Conservation (phyloP, 441 rosid species). For the Gossypium armourianum region DNA sequence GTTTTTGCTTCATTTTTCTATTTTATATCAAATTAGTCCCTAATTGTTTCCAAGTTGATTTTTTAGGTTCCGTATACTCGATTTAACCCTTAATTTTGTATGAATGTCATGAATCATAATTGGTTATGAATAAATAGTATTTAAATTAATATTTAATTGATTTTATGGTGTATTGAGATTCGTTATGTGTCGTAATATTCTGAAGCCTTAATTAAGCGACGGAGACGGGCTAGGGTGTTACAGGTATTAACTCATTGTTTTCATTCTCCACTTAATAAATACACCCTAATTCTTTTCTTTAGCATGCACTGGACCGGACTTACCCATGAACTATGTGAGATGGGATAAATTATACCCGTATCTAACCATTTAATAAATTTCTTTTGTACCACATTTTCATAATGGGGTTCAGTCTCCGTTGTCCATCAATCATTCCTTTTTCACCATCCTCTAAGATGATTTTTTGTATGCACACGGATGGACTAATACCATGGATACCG, state of each 20-base stretch:
- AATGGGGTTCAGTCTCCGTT: neutral
- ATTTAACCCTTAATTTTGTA: neutral
- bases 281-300: too few species aligned
- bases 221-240: neutral
- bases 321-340: too few species aligned
- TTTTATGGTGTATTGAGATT: neutral
- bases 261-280: too few species aligned
- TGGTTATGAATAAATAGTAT: neutral
- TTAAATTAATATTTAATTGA: too few species aligned
- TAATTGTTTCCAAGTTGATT: neutral
- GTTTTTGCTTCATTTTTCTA: too few species aligned
- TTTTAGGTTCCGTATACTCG: neutral
- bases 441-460: neutral
- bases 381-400: neutral
- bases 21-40: too few species aligned
- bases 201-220: neutral
- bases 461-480: neutral
- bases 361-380: neutral
- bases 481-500: neutral
- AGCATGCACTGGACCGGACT: too few species aligned
- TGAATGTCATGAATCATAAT: neutral
- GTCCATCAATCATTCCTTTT: neutral
- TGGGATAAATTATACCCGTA: neutral
- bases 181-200: too few species aligned
- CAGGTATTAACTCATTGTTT: neutral